Percentiles rank a stretch among this genome's conserved stretches.
Evolutionary conservation across 106 monocot species (phyloP).

Genomic region (Dioscorea zingiberensis): DNA sequence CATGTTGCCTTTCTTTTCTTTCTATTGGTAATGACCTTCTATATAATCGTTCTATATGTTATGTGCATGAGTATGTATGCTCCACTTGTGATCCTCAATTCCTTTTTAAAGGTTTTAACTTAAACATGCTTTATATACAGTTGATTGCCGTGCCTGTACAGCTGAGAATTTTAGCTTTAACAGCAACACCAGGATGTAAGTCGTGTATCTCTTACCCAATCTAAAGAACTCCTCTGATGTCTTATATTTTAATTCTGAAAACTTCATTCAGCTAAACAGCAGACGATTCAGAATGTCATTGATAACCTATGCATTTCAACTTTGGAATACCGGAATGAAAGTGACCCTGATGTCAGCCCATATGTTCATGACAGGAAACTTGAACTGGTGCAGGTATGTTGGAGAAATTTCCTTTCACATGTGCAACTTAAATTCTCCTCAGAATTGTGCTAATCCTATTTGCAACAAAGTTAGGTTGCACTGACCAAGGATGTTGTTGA

Average conservation of each 20-base stretch:
- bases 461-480: constrained; percentile 49
- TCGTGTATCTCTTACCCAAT: constrained; percentile 4
- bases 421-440: neutral
- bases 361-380: constrained; percentile 69
- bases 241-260: constrained; percentile 1
- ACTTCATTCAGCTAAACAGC: constrained; percentile 58
- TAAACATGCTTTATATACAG: constrained; percentile 27
- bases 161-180: constrained; percentile 92
- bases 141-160: constrained; percentile 64
- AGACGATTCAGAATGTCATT: constrained; percentile 77
- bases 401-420: neutral
- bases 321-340: constrained; percentile 86
- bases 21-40: too few species aligned
- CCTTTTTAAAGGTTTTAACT: too few species aligned
- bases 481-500: constrained; percentile 56
- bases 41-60: too few species aligned
- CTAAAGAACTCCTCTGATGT: constrained; percentile 2
- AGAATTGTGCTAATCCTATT: constrained; percentile 2
- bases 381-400: constrained; percentile 73
- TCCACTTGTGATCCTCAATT: too few species aligned
- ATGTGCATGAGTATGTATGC: too few species aligned
- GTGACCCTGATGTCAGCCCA: constrained; percentile 68
- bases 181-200: constrained; percentile 99
- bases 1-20: too few species aligned
- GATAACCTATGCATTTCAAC: constrained; percentile 85